Base-by-base conservation (phyloP, 2,329 filamentous ascomycete species). In the Calonectria pseudoturangicola region DNA sequence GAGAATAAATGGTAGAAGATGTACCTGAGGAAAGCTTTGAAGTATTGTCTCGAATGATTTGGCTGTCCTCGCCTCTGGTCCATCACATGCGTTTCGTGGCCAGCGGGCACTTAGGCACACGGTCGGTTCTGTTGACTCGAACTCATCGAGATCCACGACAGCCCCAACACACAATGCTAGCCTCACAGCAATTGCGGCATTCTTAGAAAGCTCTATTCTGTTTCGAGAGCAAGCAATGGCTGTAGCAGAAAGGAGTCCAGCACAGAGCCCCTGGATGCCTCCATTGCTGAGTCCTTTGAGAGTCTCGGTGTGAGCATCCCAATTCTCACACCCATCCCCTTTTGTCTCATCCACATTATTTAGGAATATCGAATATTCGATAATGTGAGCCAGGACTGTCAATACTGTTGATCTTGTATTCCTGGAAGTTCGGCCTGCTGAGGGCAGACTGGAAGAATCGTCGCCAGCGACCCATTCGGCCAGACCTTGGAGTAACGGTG, bases 61-160 rank as follows among this genome's bases (percentile, higher is more conserved):
- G 3, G n/a, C 2, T 4, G 39, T 25, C 13, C 21, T 41, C 21
- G 33, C 12, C 9, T 41, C 54, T 27, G 54, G 1, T 25, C 12
- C 54, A 25, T 58, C 54, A 4, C n/a, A 58, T 27, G 21, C 33
- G 33, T 12, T 41, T 13, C 33, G 54, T 39, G 54, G 54, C 54
- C 54, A 58, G 8, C 54, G 54, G 33, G 33, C 54, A 16, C 54
- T 58, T 1, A 58, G 54, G 27, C 54, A 58, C 54, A 58, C 33
- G 4, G 54, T 58, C 1, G 54, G 33, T 16, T 58, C 54, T 58
- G 33, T 41, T 41, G 54, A 41, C 54, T 58, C 54, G 12, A 33
- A n/a, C 33, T 58, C 54, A 41, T 58, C 54, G 33, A 58, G 54
- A 41, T 58, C 54, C 8, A 58, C 54, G 41, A 58, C 54, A 13